Conservation (phyloP, 192 early-diverging fungal genomes). For the Polychytrium aggregatum region DNA sequence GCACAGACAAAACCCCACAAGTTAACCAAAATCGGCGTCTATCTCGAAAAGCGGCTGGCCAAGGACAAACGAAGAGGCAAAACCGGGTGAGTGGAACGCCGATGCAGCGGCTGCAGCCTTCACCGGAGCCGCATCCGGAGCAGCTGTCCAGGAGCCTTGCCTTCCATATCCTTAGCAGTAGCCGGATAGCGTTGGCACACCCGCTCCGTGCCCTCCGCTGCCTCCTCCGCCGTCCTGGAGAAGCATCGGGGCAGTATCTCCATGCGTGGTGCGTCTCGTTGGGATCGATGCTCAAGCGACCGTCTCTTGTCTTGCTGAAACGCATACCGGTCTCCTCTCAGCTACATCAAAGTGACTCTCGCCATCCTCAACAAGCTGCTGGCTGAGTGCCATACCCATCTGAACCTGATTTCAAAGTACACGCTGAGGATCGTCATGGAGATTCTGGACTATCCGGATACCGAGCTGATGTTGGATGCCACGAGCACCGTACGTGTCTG, state of each 20-base stretch:
- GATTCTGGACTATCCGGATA: conserved; percentile 41
- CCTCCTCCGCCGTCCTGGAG: too few species aligned
- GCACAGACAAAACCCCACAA: conserved; percentile 79
- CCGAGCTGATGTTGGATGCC: conserved; percentile 47
- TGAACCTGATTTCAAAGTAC: conserved; percentile 74
- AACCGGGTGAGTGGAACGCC: conserved; percentile 43
- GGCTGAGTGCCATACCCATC: conserved; percentile 52
- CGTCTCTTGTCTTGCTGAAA: too few species aligned
- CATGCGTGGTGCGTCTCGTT: too few species aligned
- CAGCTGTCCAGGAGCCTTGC: too few species aligned
- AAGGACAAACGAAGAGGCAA: conserved; percentile 51
- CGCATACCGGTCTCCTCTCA: conserved; percentile 7
- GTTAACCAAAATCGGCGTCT: conserved; percentile 77
- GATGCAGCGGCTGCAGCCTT: too few species aligned
- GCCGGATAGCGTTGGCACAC: too few species aligned
- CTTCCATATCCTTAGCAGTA: too few species aligned
- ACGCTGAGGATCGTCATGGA: conserved; percentile 58
- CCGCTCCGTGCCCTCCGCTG: too few species aligned
- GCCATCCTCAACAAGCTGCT: conserved; percentile 66
- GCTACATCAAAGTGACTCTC: conserved; percentile 57
- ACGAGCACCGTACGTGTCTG: conserved; percentile 39
- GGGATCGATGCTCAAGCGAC: too few species aligned
- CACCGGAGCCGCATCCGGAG: too few species aligned
- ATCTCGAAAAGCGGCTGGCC: conserved; percentile 59
- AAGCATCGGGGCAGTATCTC: too few species aligned